Conservation (phyloP, 768 basidiomycete species). For the Tricholomella constricta region DNA sequence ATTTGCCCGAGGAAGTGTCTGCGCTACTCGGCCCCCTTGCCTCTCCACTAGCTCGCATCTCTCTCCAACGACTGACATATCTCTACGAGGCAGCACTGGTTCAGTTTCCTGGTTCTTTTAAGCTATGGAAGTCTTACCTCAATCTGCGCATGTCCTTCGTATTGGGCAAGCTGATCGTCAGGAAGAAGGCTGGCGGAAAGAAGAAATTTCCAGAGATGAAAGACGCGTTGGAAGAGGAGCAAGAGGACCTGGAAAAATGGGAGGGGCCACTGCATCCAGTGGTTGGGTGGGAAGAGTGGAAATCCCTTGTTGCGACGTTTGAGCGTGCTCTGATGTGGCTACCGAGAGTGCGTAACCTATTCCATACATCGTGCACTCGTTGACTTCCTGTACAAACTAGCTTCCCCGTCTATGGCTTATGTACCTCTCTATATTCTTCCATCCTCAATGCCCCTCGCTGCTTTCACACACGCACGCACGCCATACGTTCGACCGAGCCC, state of each 20-base stretch:
- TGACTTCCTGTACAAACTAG: constrained; percentile 39
- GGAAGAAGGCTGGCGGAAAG: constrained; percentile 81
- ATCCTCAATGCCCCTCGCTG: constrained; percentile 83
- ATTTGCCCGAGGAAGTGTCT: constrained; percentile 51
- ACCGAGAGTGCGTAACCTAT: constrained; percentile 64
- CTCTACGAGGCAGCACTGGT: constrained; percentile 92
- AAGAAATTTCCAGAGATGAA: constrained; percentile 93
- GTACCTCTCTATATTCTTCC: constrained; percentile 88
- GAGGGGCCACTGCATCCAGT: constrained; percentile 82
- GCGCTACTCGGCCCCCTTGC: constrained; percentile 79
- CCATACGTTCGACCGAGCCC: constrained; percentile 89
- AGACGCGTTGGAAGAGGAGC: constrained; percentile 85
- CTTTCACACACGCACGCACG: constrained; percentile 91
- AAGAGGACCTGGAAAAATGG: constrained; percentile 82
- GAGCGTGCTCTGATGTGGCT: constrained; percentile 96
- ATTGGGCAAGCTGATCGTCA: constrained; percentile 69
- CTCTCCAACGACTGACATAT: constrained; percentile 83
- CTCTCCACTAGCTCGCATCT: constrained; percentile 67
- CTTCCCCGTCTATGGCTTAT: constrained; percentile 93
- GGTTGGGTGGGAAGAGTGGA: constrained; percentile 98
- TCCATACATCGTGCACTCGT: constrained; percentile 2
- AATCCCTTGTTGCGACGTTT: constrained; percentile 78
- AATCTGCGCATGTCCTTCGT: constrained; percentile 83
- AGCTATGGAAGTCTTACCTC: constrained; percentile 94
- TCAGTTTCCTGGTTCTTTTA: constrained; percentile 89